Conservation (phyloP, 2,329 filamentous ascomycete species). For the Colletotrichum lindemuthianum region DNA sequence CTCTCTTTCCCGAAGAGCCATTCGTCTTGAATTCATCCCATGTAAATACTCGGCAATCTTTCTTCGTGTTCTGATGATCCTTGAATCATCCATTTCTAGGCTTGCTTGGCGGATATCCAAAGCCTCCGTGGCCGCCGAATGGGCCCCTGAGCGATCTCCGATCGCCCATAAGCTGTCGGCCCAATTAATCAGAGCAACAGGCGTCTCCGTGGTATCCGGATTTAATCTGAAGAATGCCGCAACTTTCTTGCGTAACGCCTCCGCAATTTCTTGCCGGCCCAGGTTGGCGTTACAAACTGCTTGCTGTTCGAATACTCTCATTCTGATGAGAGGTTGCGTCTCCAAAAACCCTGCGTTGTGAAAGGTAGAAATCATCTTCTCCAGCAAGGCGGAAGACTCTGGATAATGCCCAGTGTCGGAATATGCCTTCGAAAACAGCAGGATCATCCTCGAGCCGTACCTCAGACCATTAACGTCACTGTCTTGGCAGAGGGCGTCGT, state of each 20-base stretch:
- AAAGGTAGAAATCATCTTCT: too few relatives aligned
- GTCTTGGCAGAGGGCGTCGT: neutral
- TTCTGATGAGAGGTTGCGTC: neutral
- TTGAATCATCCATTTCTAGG: neutral
- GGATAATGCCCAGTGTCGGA: neutral
- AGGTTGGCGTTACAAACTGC: neutral
- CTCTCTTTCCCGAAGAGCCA: neutral
- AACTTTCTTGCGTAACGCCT: too few relatives aligned
- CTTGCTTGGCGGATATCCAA: neutral
- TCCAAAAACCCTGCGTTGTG: too few relatives aligned
- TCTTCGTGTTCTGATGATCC: neutral
- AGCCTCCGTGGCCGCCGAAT: neutral
- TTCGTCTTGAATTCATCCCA: neutral
- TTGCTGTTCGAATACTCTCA: neutral
- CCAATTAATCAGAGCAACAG: neutral
- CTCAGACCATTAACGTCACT: neutral
- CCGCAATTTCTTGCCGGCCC: neutral
- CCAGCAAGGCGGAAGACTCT: neutral
- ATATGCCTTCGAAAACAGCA: neutral
- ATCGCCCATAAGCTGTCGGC: conserved; percentile 1
- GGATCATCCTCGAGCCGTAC: neutral
- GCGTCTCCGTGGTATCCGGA: too few relatives aligned
- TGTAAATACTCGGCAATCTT: conserved; percentile 12
- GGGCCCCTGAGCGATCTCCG: neutral
- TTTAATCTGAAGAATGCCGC: too few relatives aligned